phyloP scores from a whole-genome alignment of 169 alveolate species.

The Sarcocystis neurona region DNA sequence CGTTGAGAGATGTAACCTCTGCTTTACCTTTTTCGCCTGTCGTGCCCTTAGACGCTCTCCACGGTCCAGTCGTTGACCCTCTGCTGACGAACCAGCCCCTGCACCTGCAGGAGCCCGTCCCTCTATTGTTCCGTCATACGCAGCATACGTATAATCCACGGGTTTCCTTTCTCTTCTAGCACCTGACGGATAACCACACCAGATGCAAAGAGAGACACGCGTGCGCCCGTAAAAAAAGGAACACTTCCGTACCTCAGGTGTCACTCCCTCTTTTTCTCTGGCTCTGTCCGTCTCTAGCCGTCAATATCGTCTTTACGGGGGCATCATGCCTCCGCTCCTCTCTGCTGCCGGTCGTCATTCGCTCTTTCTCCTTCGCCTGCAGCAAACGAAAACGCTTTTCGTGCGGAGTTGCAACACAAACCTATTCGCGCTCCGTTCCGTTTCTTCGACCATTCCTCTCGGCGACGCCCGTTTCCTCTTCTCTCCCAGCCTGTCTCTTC shows the following conservation, averaged over 20 bases:
- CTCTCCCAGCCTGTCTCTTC: no score
- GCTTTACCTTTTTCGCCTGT: not conserved
- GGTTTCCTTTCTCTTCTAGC: not conserved
- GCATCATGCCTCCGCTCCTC: no score
- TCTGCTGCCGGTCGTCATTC: no score
- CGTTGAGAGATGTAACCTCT: no score
- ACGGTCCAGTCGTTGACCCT: conserved; percentile 17
- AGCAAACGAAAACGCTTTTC: no score
- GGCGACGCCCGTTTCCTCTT: no score
- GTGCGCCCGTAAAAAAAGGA: not conserved
- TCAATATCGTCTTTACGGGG: no score
- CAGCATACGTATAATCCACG: not conserved
- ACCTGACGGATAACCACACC: not conserved
- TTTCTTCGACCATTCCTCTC: no score
- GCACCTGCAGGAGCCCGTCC: not conserved
- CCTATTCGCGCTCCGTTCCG: no score
- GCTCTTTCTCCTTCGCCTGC: no score
- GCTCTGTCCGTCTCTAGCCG: not conserved
- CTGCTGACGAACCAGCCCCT: not conserved
- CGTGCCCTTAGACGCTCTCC: conserved; percentile 1
- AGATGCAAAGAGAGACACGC: not conserved
- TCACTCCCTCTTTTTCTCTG: not conserved
- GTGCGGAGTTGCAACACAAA: no score
- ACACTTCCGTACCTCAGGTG: not conserved
- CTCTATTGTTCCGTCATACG: not conserved